Conservation (phyloP, 768 basidiomycete species). For the Kwoniella dejecticola region DNA sequence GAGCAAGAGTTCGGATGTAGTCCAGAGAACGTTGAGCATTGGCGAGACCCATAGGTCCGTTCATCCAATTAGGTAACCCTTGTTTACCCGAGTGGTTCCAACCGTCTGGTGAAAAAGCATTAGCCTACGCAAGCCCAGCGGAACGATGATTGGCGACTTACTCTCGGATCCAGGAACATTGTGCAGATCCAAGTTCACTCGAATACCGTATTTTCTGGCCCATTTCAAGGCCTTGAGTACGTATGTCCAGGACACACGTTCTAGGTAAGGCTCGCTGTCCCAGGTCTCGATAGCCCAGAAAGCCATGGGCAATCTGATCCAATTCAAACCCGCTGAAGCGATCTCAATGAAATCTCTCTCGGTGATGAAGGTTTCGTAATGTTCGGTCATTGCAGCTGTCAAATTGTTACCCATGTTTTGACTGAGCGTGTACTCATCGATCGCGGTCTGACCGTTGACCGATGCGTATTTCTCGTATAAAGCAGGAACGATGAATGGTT, state of each 20-base stretch:
- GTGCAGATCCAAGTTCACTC: constrained; percentile 81
- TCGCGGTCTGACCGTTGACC: constrained; percentile 42
- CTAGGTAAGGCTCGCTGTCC: constrained; percentile 77
- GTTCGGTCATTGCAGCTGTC: constrained; percentile 69
- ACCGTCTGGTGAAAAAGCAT: constrained; percentile 65
- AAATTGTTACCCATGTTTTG: constrained; percentile 71
- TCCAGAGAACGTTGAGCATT: constrained; percentile 90
- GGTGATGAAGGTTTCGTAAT: constrained; percentile 66
- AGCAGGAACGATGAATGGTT: constrained; percentile 61
- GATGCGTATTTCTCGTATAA: constrained; percentile 52
- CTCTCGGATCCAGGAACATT: constrained; percentile 63
- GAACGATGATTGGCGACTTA: constrained; percentile 8
- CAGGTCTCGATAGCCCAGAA: constrained; percentile 90
- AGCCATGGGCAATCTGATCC: constrained; percentile 81
- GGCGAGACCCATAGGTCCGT: constrained; percentile 84
- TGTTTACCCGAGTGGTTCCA: constrained; percentile 94
- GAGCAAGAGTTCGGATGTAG: constrained; percentile 84
- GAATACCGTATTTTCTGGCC: constrained; percentile 95
- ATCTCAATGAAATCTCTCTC: constrained; percentile 93
- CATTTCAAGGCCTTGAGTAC: constrained; percentile 90
- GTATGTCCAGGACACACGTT: constrained; percentile 85
- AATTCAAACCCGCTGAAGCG: constrained; percentile 92
- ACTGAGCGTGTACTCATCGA: constrained; percentile 65
- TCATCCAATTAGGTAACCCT: constrained; percentile 57
- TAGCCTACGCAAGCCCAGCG: constrained; percentile 66